phyloP scores from a whole-genome alignment of 208 protist species.

The Trypanosoma brucei region DNA sequence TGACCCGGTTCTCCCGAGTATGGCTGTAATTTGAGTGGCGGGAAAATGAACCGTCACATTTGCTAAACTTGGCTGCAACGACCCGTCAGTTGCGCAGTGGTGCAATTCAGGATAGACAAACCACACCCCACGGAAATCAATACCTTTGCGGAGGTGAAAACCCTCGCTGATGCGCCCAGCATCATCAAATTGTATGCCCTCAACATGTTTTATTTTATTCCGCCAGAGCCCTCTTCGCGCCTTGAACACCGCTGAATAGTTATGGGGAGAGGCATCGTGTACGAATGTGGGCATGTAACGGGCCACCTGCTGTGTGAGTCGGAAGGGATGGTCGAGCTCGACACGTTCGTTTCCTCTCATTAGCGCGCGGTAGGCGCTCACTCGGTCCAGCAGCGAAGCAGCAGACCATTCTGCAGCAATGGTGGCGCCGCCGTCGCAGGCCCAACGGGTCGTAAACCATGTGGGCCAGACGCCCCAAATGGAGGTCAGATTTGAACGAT shows the following conservation, averaged over 20 bases:
- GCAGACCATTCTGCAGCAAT: not conserved
- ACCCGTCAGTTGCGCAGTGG: constrained; percentile 17
- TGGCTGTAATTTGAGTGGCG: constrained; percentile 34
- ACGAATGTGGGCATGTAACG: constrained; percentile 26
- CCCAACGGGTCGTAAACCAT: not conserved
- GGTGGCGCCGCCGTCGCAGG: not conserved
- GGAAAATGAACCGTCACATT: constrained; percentile 25
- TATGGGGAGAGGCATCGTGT: constrained; percentile 20
- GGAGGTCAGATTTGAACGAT: constrained; percentile 1
- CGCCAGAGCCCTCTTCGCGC: constrained; percentile 23
- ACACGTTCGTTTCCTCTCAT: constrained; percentile 6
- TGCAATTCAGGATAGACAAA: constrained; percentile 70
- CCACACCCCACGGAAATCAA: constrained; percentile 46
- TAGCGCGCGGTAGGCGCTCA: constrained; percentile 13
- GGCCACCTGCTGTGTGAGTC: constrained; percentile 15
- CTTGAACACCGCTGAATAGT: constrained; percentile 13
- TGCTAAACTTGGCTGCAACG: constrained; percentile 15
- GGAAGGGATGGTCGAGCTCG: constrained; percentile 19
- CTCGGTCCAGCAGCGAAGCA: constrained; percentile 8
- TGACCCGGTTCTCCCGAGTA: constrained; percentile 72
- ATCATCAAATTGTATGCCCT: constrained; percentile 31
- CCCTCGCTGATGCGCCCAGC: constrained; percentile 41
- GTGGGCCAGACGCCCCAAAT: not conserved
- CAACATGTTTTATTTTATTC: not conserved
- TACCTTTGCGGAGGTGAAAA: constrained; percentile 31